These are phyloP conservation scores for Lactifluus echinatus DNA, from an alignment of 768 basidiomycete species.

Conservation along the genomic window DNA sequence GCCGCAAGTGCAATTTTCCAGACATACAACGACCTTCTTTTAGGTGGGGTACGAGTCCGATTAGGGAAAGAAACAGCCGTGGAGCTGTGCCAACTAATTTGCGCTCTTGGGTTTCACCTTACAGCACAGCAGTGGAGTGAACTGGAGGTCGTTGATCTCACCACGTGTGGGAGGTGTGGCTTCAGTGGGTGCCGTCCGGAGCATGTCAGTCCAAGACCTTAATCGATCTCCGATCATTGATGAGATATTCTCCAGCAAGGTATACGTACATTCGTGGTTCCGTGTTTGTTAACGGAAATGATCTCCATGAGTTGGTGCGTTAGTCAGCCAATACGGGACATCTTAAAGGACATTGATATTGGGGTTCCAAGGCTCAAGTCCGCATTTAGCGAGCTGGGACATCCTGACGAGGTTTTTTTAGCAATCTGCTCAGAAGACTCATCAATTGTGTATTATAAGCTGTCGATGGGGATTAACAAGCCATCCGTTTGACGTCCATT, in stretches of 20 bases:
- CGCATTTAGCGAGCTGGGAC: conserved; percentile 7
- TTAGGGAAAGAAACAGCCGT: neutral
- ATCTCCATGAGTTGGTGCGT: conserved; percentile 18
- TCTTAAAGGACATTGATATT: neutral
- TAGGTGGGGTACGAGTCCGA: neutral
- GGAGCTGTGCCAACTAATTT: neutral
- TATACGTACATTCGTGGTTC: conserved; percentile 2
- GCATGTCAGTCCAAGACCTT: neutral
- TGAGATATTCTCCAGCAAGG: neutral
- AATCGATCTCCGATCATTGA: neutral
- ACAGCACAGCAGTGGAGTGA: conserved; percentile 15
- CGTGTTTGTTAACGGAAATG: conserved; percentile 4
- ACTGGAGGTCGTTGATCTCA: conserved; percentile 14
- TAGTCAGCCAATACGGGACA: too few relatives aligned
- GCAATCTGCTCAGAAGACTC: conserved; percentile 17
- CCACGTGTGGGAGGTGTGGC: conserved; percentile 15
- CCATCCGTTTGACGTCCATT: neutral
- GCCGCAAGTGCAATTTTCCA: conserved; percentile 13
- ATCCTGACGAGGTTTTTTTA: conserved; percentile 8
- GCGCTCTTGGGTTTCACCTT: neutral
- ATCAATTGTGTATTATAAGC: conserved; percentile 19
- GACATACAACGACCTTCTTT: conserved; percentile 18
- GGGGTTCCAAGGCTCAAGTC: neutral
- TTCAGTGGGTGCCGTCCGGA: conserved; percentile 15
- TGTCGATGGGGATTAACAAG: conserved; percentile 11